A percentile compares a stretch with the other conserved stretches of the same genome.
phyloP scores from a whole-genome alignment of 768 basidiomycete genomes.

The Xerocomus potaroensis region DNA sequence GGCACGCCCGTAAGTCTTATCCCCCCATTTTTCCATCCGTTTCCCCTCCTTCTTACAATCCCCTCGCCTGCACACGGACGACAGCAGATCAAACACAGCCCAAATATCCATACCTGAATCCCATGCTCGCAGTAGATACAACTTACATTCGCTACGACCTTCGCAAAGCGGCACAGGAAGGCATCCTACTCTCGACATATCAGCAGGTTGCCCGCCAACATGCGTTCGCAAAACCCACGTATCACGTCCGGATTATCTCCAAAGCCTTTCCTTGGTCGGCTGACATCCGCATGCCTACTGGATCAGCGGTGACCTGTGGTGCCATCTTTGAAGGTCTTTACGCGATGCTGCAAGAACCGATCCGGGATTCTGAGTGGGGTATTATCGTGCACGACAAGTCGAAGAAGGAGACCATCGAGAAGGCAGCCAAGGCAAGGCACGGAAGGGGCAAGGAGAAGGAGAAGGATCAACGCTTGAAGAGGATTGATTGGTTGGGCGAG shows the following conservation, averaged over 20 bases:
- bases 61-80: too few relatives aligned
- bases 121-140: conserved; percentile 49
- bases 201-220: conserved; percentile 33
- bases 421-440: conserved; percentile 46
- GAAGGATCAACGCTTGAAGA: conserved; percentile 37
- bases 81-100: conserved; percentile 26
- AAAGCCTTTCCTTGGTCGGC: conserved; percentile 64
- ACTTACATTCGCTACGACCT: conserved; percentile 50
- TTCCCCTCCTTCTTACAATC: too few relatives aligned
- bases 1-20: conserved; percentile 14
- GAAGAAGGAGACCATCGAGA: conserved; percentile 42
- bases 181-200: conserved; percentile 42
- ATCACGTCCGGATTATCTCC: conserved; percentile 49
- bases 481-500: conserved; percentile 65
- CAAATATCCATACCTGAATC: conserved; percentile 50
- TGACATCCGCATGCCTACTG: conserved; percentile 40
- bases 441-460: conserved; percentile 32
- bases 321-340: conserved; percentile 54
- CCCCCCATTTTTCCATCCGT: not conserved
- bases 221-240: conserved; percentile 34
- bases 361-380: conserved; percentile 69
- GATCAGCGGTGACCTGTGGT: conserved; percentile 41
- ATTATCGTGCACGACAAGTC: conserved; percentile 43
- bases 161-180: conserved; percentile 37
- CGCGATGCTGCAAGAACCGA: conserved; percentile 44